Percentiles rank a stretch among this genome's conserved stretches.
These are phyloP conservation scores for Cercospora nicotianae DNA, from an alignment of 2,329 filamentous ascomycete genomes.

Conservation along the genomic window DNA sequence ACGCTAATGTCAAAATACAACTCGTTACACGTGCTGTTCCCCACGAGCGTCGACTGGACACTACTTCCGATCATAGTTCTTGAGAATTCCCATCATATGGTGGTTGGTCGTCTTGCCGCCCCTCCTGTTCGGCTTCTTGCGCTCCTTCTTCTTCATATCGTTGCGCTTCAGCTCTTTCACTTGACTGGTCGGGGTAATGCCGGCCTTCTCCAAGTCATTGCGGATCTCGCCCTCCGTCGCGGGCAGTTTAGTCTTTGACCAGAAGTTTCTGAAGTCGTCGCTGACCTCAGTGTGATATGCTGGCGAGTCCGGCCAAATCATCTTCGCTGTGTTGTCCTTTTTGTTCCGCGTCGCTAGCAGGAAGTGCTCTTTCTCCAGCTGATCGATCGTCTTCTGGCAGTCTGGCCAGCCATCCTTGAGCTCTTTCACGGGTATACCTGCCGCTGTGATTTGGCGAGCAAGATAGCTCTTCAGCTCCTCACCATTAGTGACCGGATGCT, in stretches of 20 bases:
- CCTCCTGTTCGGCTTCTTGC: constrained; percentile 71
- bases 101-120: constrained; percentile 82
- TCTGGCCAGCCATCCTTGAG: constrained; percentile 94
- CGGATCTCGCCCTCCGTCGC: constrained; percentile 70
- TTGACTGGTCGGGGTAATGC: constrained; percentile 81
- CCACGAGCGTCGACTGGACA: neutral
- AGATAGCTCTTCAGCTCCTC: constrained; percentile 77
- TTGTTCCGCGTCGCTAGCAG: constrained; percentile 85
- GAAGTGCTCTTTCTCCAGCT: constrained; percentile 74
- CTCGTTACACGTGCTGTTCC: neutral
- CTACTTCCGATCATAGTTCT: constrained; percentile 58
- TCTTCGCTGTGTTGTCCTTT: constrained; percentile 83
- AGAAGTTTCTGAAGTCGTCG: constrained; percentile 77
- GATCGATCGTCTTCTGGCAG: constrained; percentile 74
- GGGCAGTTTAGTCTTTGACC: constrained; percentile 78
- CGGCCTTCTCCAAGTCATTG: constrained; percentile 71
- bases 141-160: constrained; percentile 57
- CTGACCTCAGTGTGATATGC: constrained; percentile 59
- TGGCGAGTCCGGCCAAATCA: constrained; percentile 86
- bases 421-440: constrained; percentile 80
- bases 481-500: constrained; percentile 77
- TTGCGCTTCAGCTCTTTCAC: constrained; percentile 64
- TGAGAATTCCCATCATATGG: constrained; percentile 79
- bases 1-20: constrained; percentile 15
- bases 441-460: constrained; percentile 76